Base-by-base conservation (phyloP, 169 alveolate genomes). In the Plasmodium yoelii region DNA sequence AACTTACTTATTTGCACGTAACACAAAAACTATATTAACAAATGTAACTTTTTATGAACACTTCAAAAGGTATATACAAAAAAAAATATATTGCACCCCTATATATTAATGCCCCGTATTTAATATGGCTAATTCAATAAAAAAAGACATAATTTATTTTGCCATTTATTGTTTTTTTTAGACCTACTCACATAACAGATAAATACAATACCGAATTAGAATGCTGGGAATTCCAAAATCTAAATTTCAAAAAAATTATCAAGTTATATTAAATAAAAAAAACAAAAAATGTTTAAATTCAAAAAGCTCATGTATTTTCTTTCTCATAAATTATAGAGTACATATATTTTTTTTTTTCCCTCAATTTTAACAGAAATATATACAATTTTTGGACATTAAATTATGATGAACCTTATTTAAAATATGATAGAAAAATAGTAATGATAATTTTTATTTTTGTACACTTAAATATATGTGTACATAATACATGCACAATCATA, bases 1-100 rank as follows among this genome's bases (percentile, higher is more conserved):
- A 34, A 75, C 92, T 18, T 95, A 95, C 73, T 95, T 96, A 42
- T 88, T 93, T 61, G 74, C 93, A 12, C 93, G 98, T 19, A 94
- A 94, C 56, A 56, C 94, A 26, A 87, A 97, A 64, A 93, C 97
- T 57, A 95, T 96, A 88, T 13, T 94, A 56, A 93, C 98, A 55
- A 95, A 96, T 82, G 96, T 96, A 34, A 96, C 98, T n/a, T 96
- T 92, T 94, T 96, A 96, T 75, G 98, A 96, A 70, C 94, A 65
- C 80, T 94, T 92, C 55, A 93, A 95, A 73, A 95, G 92, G 92
- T 97, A 95, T 28, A 88, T 72, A 51, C 42, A 63, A 49, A 59
- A 6, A 34, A 46, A 46, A 18, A 18, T 22, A 10, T 47, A 69
- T 49, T 34, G 34, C 39, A 18, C 69, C 28, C 13, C 42, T 18